Evolutionary conservation across 768 basidiomycete species (phyloP).

Genomic region (Hemileccinum impolitum): DNA sequence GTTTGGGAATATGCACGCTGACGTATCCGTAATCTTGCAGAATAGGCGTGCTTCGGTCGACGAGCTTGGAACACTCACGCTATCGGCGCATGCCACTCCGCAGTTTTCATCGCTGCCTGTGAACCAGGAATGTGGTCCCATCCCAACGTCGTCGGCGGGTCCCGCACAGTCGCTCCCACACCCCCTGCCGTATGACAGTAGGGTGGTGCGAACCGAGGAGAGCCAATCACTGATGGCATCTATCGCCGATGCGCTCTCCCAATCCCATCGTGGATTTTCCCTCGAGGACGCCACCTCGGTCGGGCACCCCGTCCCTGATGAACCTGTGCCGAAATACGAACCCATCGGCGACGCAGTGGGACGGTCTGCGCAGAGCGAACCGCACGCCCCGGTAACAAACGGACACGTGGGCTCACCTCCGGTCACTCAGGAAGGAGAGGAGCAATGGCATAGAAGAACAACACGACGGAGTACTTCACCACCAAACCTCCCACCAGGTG

Average conservation of each 20-base stretch:
- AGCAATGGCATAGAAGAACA: conserved; percentile 21
- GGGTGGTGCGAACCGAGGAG: conserved; percentile 15
- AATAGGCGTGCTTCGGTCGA: conserved; percentile 21
- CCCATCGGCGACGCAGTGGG: conserved; percentile 8
- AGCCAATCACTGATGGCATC: conserved; percentile 37
- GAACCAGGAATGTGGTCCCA: conserved; percentile 37
- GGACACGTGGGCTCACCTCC: conserved; percentile 10
- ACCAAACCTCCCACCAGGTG: conserved; percentile 42
- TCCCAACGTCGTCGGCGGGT: conserved; percentile 11
- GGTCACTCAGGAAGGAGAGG: conserved; percentile 12
- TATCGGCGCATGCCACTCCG: background rate
- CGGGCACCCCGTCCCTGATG: conserved; percentile 24
- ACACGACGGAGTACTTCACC: conserved; percentile 34
- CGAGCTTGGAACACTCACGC: conserved; percentile 24
- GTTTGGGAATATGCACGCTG: conserved; percentile 7
- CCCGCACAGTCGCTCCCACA: conserved; percentile 4
- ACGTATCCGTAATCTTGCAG: conserved; percentile 10
- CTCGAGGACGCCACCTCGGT: conserved; percentile 22
- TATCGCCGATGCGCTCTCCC: conserved; percentile 36
- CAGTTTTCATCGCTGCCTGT: conserved; percentile 68
- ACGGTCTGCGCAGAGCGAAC: conserved; percentile 13
- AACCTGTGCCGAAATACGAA: conserved; percentile 39
- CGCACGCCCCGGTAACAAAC: conserved; percentile 16
- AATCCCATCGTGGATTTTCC: conserved; percentile 22
- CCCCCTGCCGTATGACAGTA: conserved; percentile 7